A percentile compares a stretch with the other conserved stretches of the same genome.
phyloP scores from a whole-genome alignment of 305 asterid genomes.

The Plantago coronopus region DNA sequence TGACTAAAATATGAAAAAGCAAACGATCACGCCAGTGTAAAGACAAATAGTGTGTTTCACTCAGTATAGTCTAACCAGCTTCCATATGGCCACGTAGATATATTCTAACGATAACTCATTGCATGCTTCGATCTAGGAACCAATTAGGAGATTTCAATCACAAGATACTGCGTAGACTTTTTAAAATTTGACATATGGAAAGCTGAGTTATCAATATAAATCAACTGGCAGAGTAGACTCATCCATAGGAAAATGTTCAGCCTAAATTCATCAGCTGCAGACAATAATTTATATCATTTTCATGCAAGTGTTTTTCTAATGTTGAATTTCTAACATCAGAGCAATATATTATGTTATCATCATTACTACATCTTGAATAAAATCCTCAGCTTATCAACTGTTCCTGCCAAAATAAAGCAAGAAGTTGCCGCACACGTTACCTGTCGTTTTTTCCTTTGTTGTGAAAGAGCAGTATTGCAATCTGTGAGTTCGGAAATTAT shows the following conservation, averaged over 20 bases:
- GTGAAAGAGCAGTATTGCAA: conserved; percentile 77
- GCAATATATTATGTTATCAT: neutral
- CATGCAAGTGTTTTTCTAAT: neutral
- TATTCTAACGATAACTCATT: neutral
- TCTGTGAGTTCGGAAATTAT: conserved; percentile 79
- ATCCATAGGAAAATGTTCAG: neutral
- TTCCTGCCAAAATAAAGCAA: conserved; percentile 17
- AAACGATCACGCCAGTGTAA: too few species aligned
- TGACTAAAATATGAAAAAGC: too few species aligned
- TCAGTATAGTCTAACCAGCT: neutral
- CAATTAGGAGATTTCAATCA: neutral
- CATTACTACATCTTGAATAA: conserved; percentile 2
- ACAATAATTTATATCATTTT: neutral
- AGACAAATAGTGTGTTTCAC: too few species aligned
- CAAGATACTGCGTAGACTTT: neutral
- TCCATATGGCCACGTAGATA: neutral
- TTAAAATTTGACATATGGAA: neutral
- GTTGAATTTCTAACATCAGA: neutral
- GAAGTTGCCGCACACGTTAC: conserved; percentile 32
- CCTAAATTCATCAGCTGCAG: neutral
- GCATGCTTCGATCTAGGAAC: neutral
- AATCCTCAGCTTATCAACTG: conserved; percentile 4
- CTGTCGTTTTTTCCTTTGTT: conserved; percentile 85
- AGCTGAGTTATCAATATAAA: neutral
- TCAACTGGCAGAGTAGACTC: neutral